Conservation (phyloP, 768 basidiomycete genomes). For the Boletus insuetus region DNA sequence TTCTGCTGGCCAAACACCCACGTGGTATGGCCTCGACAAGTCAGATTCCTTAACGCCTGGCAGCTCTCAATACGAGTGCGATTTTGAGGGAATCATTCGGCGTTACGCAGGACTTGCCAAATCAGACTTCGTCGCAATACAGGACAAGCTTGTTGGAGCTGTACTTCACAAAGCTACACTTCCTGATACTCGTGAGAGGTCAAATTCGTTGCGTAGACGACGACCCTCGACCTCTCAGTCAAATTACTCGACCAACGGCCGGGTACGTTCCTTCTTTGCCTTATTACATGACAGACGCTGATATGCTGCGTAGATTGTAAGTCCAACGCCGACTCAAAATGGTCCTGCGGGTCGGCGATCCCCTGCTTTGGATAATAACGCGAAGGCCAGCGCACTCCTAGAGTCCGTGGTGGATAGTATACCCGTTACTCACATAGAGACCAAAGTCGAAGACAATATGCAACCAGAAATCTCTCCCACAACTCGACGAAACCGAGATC, state of each 20-base stretch:
- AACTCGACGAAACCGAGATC: constrained; percentile 64
- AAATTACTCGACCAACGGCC: constrained; percentile 60
- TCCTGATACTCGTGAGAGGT: constrained; percentile 58
- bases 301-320: constrained; percentile 46
- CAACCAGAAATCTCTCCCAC: constrained; percentile 45
- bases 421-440: constrained; percentile 35
- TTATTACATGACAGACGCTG: constrained; percentile 1
- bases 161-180: constrained; percentile 55
- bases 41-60: constrained; percentile 47
- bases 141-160: constrained; percentile 70
- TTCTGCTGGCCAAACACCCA: constrained; percentile 42
- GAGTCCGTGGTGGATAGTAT: constrained; percentile 62
- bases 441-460: constrained; percentile 22
- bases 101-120: constrained; percentile 67
- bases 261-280: constrained; percentile 31
- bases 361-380: constrained; percentile 45
- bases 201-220: constrained; percentile 69
- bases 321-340: constrained; percentile 45
- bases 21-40: constrained; percentile 68
- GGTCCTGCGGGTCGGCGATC: constrained; percentile 30
- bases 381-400: constrained; percentile 63
- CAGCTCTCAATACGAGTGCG: constrained; percentile 51
- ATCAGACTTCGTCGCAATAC: constrained; percentile 67
- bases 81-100: constrained; percentile 65
- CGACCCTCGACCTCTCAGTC: constrained; percentile 84